Conservation (phyloP, 2,329 filamentous ascomycete genomes). For the Acephala macrosclerotiorum region DNA sequence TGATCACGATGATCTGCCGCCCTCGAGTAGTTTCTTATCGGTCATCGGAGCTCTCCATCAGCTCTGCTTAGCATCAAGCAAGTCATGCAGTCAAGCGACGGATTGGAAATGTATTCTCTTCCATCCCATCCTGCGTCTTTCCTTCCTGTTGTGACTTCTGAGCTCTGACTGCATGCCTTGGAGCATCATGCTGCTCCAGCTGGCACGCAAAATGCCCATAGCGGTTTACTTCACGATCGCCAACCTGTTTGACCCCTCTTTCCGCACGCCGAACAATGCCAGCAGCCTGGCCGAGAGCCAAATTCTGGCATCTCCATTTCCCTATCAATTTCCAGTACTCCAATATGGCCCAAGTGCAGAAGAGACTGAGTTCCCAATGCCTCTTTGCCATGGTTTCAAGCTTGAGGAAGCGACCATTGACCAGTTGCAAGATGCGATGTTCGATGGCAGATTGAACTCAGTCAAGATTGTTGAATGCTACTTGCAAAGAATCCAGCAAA, state of each 20-base stretch:
- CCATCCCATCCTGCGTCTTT: background rate
- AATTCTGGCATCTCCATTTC: constrained; percentile 43
- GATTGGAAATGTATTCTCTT: background rate
- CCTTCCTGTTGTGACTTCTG: background rate
- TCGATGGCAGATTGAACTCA: constrained; percentile 60
- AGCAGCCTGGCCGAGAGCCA: constrained; percentile 44
- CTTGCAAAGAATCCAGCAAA: constrained; percentile 65
- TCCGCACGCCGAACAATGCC: constrained; percentile 18
- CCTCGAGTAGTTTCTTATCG: background rate
- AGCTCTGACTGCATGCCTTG: background rate
- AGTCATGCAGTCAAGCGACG: too few species aligned
- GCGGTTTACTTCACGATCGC: background rate
- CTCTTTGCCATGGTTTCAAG: constrained; percentile 62
- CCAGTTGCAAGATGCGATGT: constrained; percentile 67
- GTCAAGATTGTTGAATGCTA: constrained; percentile 69
- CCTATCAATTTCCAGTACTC: constrained; percentile 49
- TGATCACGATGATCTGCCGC: background rate
- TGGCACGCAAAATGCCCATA: background rate
- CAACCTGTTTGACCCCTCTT: background rate
- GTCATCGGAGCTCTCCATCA: background rate
- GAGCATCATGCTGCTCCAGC: background rate
- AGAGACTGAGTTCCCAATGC: constrained; percentile 64
- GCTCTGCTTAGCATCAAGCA: background rate
- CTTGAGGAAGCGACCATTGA: constrained; percentile 76
- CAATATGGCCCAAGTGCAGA: constrained; percentile 41